Conservation (phyloP, 192 early-diverging fungal genomes). For the Helicostylum pulchrum region DNA sequence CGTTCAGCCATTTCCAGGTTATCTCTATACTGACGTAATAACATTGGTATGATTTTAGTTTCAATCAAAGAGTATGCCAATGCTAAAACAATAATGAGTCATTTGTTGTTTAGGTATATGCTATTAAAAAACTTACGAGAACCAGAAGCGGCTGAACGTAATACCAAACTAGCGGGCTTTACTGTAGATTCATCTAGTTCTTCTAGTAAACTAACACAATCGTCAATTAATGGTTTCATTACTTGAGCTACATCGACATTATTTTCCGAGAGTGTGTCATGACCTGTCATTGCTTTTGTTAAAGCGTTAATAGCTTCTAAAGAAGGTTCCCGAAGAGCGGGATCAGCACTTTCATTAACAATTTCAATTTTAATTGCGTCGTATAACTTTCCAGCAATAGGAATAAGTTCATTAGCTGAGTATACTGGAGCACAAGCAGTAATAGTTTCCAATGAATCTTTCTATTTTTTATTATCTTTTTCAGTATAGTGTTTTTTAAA, state of each 20-base stretch:
- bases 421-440: conserved; percentile 76
- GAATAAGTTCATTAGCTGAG: conserved; percentile 59
- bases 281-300: conserved; percentile 40
- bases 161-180: conserved; percentile 61
- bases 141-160: conserved; percentile 59
- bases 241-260: conserved; percentile 2
- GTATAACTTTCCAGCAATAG: conserved; percentile 69
- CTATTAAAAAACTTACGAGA: conserved; percentile 41
- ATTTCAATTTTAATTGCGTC: conserved; percentile 67
- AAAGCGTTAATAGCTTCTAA: conserved; percentile 62
- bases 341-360: conserved; percentile 53
- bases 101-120: neutral
- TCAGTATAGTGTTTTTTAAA: neutral
- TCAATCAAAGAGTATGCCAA: conserved; percentile 55
- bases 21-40: conserved; percentile 56
- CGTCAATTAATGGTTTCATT: conserved; percentile 48
- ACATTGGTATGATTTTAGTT: conserved; percentile 56
- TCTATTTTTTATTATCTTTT: conserved; percentile 36
- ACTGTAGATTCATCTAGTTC: conserved; percentile 64
- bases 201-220: conserved; percentile 55
- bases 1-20: conserved; percentile 45
- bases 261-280: conserved; percentile 42
- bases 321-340: conserved; percentile 63
- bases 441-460: conserved; percentile 89
- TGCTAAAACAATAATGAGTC: conserved; percentile 33